phyloP scores from a whole-genome alignment of 2,329 filamentous ascomycete genomes.

The Westerdykella sp. region DNA sequence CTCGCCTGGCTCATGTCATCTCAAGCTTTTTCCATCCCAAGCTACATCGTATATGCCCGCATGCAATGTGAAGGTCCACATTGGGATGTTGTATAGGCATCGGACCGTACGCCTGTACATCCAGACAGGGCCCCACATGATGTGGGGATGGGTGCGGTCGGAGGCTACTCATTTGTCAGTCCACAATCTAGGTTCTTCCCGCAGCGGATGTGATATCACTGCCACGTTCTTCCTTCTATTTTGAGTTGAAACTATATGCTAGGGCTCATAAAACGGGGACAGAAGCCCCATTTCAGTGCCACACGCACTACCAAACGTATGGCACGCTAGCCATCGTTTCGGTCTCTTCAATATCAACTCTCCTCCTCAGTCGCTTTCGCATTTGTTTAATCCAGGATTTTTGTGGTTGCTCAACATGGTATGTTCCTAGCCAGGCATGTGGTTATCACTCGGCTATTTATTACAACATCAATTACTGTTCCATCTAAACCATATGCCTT shows the following conservation, averaged over 20 bases:
- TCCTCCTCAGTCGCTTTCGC: constrained; percentile 1
- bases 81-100: not conserved
- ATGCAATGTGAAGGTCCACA: too few relatives aligned
- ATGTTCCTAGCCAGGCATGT: constrained; percentile 7
- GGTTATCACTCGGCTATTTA: constrained; percentile 19
- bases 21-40: not conserved
- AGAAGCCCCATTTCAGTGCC: not conserved
- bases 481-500: constrained; percentile 20
- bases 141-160: not conserved
- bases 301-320: constrained; percentile 1
- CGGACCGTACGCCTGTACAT: not conserved
- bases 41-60: not conserved
- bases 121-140: not conserved
- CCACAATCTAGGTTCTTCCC: not conserved
- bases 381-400: not conserved
- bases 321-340: constrained; percentile 10
- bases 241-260: not conserved
- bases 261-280: constrained; percentile 1
- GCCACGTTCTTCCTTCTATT: constrained; percentile 2
- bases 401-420: not conserved
- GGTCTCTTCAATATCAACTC: constrained; percentile 3
- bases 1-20: not conserved
- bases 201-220: not conserved
- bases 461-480: constrained; percentile 11
- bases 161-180: not conserved